A percentile compares a stretch with the other conserved stretches of the same genome.
Evolutionary conservation across 768 basidiomycete genomes (phyloP).

Genomic region (Porphyrellus cyaneotinctus): DNA sequence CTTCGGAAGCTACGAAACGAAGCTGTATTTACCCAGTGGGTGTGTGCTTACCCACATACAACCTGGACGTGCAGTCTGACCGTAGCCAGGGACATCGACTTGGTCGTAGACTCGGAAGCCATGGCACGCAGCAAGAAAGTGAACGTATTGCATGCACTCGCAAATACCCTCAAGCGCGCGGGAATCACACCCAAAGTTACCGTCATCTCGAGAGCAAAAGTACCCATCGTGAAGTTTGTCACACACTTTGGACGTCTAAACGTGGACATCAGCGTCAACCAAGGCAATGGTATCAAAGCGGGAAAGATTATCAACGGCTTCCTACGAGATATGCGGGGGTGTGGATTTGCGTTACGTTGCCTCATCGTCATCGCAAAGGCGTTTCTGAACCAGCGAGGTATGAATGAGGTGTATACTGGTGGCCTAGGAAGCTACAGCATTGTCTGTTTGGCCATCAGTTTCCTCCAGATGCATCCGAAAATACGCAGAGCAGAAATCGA

Average conservation of each 20-base stretch:
- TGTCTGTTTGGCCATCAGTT: conserved; percentile 88
- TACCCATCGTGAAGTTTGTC: conserved; percentile 95
- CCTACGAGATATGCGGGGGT: conserved; percentile 53
- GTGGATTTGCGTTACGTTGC: conserved; percentile 67
- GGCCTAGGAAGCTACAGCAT: conserved; percentile 94
- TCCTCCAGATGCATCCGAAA: conserved; percentile 97
- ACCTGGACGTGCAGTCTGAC: conserved; percentile 9
- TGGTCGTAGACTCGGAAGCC: conserved; percentile 77
- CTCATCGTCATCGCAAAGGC: conserved; percentile 88
- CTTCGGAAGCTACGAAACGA: conserved; percentile 92
- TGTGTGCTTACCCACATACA: conserved; percentile 36
- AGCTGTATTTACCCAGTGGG: conserved; percentile 91
- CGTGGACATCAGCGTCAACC: conserved; percentile 94
- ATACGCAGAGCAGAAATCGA: conserved; percentile 86
- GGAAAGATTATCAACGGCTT: conserved; percentile 80
- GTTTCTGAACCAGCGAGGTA: conserved; percentile 81
- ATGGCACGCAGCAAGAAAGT: conserved; percentile 71
- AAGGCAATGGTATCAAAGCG: conserved; percentile 76
- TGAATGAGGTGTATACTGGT: conserved; percentile 97
- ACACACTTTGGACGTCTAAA: conserved; percentile 77
- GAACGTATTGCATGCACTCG: conserved; percentile 70
- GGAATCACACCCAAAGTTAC: conserved; percentile 77
- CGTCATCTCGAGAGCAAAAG: conserved; percentile 89
- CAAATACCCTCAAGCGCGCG: conserved; percentile 68
- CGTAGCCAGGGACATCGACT: conserved; percentile 79